phyloP scores from a whole-genome alignment of 306 rosid genomes.

The Cicer arietinum region DNA sequence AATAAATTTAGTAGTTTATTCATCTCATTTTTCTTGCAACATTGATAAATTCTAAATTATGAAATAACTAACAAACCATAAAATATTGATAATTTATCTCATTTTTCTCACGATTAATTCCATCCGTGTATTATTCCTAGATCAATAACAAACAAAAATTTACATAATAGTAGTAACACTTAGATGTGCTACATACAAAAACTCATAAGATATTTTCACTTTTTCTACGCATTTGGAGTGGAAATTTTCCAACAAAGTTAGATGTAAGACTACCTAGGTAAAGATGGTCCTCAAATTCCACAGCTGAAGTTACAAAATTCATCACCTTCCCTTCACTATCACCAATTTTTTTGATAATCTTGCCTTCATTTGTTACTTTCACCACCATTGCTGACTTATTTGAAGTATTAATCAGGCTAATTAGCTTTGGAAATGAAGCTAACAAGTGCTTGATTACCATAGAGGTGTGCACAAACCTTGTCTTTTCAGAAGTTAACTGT shows the following conservation, averaged over 20 bases:
- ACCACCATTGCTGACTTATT: conserved; percentile 55
- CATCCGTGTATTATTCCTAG: too few species aligned
- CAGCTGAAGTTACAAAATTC: conserved; percentile 62
- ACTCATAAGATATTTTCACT: background rate
- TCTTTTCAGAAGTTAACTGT: conserved; percentile 44
- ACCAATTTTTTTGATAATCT: conserved; percentile 53
- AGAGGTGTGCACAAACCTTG: conserved; percentile 56
- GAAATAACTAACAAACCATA: too few species aligned
- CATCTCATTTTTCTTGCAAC: too few species aligned
- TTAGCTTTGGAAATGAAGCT: conserved; percentile 61
- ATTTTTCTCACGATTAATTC: too few species aligned
- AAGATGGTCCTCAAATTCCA: conserved; percentile 72
- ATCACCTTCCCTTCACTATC: conserved; percentile 64
- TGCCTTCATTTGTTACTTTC: conserved; percentile 67
- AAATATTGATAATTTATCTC: too few species aligned
- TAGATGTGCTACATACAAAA: background rate
- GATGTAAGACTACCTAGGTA: conserved; percentile 65
- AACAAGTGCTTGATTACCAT: conserved; percentile 54
- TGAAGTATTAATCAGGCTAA: conserved; percentile 36
- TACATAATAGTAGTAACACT: background rate
- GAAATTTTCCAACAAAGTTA: conserved; percentile 66
- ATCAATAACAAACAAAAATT: background rate
- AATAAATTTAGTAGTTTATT: too few species aligned
- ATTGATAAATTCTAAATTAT: too few species aligned
- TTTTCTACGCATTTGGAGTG: conserved; percentile 38